Evolutionary conservation across 129 eudicot species (phyloP).

Genomic region (Chrysanthemum makinoi): DNA sequence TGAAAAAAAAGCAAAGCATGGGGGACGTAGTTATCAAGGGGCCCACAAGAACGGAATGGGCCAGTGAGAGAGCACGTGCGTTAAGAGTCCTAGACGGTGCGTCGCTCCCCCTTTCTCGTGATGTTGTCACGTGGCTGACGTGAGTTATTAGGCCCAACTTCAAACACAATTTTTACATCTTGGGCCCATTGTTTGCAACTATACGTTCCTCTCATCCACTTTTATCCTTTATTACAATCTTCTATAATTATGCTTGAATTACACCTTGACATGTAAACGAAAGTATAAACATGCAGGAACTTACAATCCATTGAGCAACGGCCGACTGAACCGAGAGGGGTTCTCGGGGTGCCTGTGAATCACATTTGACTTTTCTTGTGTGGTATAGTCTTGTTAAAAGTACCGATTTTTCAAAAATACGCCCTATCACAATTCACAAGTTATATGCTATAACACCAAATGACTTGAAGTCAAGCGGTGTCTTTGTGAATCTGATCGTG

Average conservation of each 20-base stretch:
- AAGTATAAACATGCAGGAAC: too few species aligned
- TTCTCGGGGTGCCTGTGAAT: too few species aligned
- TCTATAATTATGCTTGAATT: not conserved
- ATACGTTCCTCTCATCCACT: conserved; percentile 5
- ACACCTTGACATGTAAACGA: too few species aligned
- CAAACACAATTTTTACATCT: conserved; percentile 17
- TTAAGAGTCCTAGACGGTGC: conserved; percentile 33
- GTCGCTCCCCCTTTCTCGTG: conserved; percentile 35
- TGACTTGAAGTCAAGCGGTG: too few species aligned
- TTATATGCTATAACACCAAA: too few species aligned
- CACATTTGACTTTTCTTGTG: too few species aligned
- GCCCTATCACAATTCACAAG: too few species aligned
- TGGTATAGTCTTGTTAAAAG: too few species aligned
- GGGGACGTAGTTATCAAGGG: conserved; percentile 23
- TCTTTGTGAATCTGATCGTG: too few species aligned
- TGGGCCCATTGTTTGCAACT: conserved; percentile 15
- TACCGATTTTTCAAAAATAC: too few species aligned
- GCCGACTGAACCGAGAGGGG: too few species aligned
- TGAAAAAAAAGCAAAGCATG: conserved; percentile 16
- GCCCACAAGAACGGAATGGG: conserved; percentile 31
- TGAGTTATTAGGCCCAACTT: conserved; percentile 20
- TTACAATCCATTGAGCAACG: too few species aligned
- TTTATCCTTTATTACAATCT: conserved; percentile 8
- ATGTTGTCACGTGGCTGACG: conserved; percentile 40
- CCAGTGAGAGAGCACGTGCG: conserved; percentile 38